Base-by-base conservation (phyloP, 495 filamentous ascomycete genomes). In the Pyrenopolyporus hunteri region DNA sequence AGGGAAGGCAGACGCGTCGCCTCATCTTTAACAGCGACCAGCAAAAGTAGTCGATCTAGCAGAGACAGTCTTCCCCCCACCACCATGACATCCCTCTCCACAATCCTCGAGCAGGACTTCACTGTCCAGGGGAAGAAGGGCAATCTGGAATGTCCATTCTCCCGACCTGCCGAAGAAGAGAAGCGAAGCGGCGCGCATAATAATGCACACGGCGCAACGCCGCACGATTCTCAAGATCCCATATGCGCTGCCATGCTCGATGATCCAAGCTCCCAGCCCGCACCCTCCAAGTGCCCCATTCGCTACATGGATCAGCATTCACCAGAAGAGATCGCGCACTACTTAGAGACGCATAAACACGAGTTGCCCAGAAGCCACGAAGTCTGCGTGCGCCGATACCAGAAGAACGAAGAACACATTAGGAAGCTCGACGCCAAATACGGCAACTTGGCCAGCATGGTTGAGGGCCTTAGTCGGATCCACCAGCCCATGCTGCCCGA, bases 281-380 rank as follows among this genome's bases (percentile, higher is more conserved):
- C 82, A 10, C 75, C 78, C 11, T 79, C 85, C 25, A 86, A 88
- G 67, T 97, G 92, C 73, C 92, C 92, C 1, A 97, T 97, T 59
- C 88, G 92, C 28, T 95, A 87, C 70, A 75, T 97, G 59, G 87
- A 96, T 67, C 87, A 95, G 70, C 91, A 95, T 70, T 90, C 90
- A 1, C 91, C 92, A 1, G 90, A 95, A 77, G 92, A 97, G 71
- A 85, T 97, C 42, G 92, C 92, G 11, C 80, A 86, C 57, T 97
- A 96, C 67, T 88, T 97, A 50, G 89, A 96, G 70, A 88, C 84
- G 17, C 92, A 97, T 76, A 96, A 96, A 70, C 92, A 97, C 66
- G 89, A 96, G 63, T 84, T 97, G 22, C 92, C 92, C 2, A 81
- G 92, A 55, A 94, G 90, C 64, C 92, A 97, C 73, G 91, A 92